A percentile compares a stretch with the other conserved stretches of the same genome.
Conservation (phyloP, 352 stramenopile genomes). For the Pythium monospermum region DNA sequence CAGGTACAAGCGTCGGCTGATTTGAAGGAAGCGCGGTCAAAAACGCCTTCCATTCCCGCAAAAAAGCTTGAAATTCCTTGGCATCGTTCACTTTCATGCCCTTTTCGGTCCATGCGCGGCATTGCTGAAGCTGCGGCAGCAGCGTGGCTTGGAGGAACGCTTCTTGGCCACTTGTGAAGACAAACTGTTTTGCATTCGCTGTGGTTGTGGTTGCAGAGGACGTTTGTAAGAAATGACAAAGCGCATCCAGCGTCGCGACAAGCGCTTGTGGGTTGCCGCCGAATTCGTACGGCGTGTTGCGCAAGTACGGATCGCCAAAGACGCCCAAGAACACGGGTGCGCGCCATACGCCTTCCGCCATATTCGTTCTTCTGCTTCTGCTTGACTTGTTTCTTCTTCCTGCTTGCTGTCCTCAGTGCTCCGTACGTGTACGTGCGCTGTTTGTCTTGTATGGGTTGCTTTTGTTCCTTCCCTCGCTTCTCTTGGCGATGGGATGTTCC, state of each 20-base stretch:
- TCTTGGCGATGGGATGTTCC: too few species aligned
- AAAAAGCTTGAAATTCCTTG: constrained; percentile 55
- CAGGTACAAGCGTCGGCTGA: constrained; percentile 58
- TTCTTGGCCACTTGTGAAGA: constrained; percentile 44
- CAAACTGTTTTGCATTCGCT: constrained; percentile 27
- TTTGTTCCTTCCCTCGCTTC: too few species aligned
- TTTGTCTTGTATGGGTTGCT: too few species aligned
- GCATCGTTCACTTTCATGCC: constrained; percentile 54
- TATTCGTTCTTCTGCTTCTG: constrained; percentile 1
- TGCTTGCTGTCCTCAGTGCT: too few species aligned
- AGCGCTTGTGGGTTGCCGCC: constrained; percentile 67
- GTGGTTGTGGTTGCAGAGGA: constrained; percentile 4
- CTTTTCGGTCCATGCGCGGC: constrained; percentile 49
- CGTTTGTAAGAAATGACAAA: constrained; percentile 36
- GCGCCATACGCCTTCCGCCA: constrained; percentile 49
- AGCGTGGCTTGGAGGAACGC: constrained; percentile 42
- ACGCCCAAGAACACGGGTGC: constrained; percentile 62
- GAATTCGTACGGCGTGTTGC: constrained; percentile 70
- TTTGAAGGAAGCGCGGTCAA: constrained; percentile 34
- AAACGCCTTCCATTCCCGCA: constrained; percentile 66
- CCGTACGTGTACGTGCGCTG: too few species aligned
- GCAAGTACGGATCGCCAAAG: constrained; percentile 78
- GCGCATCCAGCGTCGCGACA: constrained; percentile 35
- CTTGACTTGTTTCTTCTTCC: constrained; percentile 11
- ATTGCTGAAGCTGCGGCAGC: constrained; percentile 49